These are phyloP conservation scores for Pseudocercospora musae DNA, from an alignment of 2,329 filamentous ascomycete species.

Conservation along the genomic window DNA sequence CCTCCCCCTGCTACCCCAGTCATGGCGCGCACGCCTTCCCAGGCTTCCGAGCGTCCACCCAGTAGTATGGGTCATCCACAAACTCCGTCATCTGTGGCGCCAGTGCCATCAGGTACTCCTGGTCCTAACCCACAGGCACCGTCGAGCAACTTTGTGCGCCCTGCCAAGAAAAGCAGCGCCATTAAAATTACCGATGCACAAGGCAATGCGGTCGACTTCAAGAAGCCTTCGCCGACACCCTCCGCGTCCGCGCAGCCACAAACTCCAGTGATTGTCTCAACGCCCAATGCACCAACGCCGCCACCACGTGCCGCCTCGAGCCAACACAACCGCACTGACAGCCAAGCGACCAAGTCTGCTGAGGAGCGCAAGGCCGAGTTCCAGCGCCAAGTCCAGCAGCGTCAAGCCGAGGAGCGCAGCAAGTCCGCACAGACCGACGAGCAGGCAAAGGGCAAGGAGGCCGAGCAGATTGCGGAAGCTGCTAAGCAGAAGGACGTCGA, in stretches of 20 bases:
- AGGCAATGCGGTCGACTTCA: conserved; percentile 70
- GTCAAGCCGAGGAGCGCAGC: conserved; percentile 42
- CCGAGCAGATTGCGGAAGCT: conserved; percentile 55
- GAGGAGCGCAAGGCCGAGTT: conserved; percentile 64
- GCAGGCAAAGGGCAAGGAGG: conserved; percentile 51
- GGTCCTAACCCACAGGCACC: conserved; percentile 18
- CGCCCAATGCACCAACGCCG: conserved; percentile 66
- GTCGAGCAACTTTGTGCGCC: conserved; percentile 58
- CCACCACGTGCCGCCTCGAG: conserved; percentile 71
- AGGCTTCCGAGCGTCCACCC: conserved; percentile 63
- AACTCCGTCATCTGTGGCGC: conserved; percentile 56
- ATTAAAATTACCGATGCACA: conserved; percentile 81
- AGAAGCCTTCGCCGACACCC: conserved; percentile 57
- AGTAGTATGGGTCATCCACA: conserved; percentile 60
- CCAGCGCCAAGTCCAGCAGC: conserved; percentile 65
- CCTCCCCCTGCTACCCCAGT: conserved; percentile 51
- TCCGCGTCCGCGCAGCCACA: conserved; percentile 55
- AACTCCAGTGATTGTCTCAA: conserved; percentile 65
- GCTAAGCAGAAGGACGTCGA: conserved; percentile 46
- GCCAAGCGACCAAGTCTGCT: conserved; percentile 66
- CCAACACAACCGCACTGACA: conserved; percentile 69
- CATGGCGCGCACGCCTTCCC: conserved; percentile 82
- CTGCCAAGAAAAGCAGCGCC: conserved; percentile 65
- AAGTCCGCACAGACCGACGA: conserved; percentile 47
- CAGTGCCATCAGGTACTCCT: conserved; percentile 49